Percentiles rank a stretch among this genome's conserved stretches.
phyloP scores from a whole-genome alignment of 768 basidiomycete species.

The Phylloporus rhodoxanthus region DNA sequence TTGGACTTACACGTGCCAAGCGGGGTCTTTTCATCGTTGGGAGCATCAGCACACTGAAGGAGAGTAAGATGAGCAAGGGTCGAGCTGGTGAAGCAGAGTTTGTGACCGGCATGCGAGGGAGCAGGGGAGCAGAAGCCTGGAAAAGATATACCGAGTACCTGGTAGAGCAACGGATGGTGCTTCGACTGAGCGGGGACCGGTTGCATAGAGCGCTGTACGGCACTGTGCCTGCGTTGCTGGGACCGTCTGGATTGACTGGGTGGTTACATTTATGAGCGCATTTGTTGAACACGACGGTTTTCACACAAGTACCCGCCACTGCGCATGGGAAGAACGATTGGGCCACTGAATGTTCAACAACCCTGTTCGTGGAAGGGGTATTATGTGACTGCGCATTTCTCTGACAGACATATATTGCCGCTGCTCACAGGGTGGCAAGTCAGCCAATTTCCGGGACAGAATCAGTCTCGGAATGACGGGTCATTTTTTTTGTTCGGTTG shows the following conservation, averaged over 20 bases:
- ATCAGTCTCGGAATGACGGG: background rate
- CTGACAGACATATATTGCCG: background rate
- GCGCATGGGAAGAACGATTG: background rate
- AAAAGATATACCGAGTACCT: slow-evolving; percentile 55
- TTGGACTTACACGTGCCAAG: slow-evolving; percentile 85
- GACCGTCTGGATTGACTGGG: background rate
- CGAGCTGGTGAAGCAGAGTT: slow-evolving; percentile 8
- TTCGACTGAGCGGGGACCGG: slow-evolving; percentile 40
- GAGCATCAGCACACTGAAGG: slow-evolving; percentile 57
- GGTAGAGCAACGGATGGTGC: slow-evolving; percentile 45
- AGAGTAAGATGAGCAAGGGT: slow-evolving; percentile 35
- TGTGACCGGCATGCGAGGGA: background rate
- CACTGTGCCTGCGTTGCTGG: background rate
- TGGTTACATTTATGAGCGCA: background rate
- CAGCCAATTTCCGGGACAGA: background rate
- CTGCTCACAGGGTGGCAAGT: background rate
- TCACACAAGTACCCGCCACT: background rate
- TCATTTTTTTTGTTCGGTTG: background rate
- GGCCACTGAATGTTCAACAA: background rate
- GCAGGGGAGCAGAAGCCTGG: slow-evolving; percentile 46
- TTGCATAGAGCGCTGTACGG: slow-evolving; percentile 33
- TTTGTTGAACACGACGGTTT: background rate
- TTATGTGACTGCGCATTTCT: background rate
- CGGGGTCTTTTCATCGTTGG: slow-evolving; percentile 81
- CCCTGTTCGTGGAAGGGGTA: slow-evolving; percentile 16